Evolutionary conservation across 129 eudicot species (phyloP).

Genomic region (Logfia minima): DNA sequence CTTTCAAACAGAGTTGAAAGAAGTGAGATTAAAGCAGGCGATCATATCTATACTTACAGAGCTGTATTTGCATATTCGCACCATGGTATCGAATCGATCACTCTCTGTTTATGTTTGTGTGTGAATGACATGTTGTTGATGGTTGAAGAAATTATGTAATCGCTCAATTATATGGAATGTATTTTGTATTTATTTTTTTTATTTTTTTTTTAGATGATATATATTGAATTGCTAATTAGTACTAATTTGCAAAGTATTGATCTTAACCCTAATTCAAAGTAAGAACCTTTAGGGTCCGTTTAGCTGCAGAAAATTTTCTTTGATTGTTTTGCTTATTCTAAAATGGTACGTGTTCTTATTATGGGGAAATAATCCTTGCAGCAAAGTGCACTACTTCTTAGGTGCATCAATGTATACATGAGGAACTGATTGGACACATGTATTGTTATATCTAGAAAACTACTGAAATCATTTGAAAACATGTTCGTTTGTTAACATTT

Average conservation of each 20-base stretch:
- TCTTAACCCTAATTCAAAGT: slow-evolving; percentile 20
- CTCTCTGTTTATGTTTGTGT: background rate
- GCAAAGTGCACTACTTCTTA: background rate
- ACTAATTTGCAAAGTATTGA: background rate
- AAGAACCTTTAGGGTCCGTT: background rate
- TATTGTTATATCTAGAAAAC: background rate
- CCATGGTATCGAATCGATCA: slow-evolving; percentile 54
- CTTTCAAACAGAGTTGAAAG: slow-evolving; percentile 80
- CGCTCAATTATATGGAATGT: slow-evolving; percentile 13
- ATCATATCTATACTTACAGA: slow-evolving; percentile 94
- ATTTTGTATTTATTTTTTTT: no score
- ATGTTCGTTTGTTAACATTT: background rate
- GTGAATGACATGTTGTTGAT: slow-evolving; percentile 13
- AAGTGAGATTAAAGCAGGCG: slow-evolving; percentile 79
- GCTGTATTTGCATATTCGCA: slow-evolving; percentile 96
- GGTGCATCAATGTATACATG: background rate
- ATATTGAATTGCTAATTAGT: slow-evolving; percentile 10
- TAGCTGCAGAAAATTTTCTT: no score
- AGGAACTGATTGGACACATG: no score
- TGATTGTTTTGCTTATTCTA: no score
- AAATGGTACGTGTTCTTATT: background rate
- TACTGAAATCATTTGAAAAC: background rate
- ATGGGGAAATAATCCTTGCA: background rate
- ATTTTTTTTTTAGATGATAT: background rate
- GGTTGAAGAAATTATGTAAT: background rate